Evolutionary conservation across 768 basidiomycete genomes (phyloP).

Genomic region (Rhodotorula babjevae): DNA sequence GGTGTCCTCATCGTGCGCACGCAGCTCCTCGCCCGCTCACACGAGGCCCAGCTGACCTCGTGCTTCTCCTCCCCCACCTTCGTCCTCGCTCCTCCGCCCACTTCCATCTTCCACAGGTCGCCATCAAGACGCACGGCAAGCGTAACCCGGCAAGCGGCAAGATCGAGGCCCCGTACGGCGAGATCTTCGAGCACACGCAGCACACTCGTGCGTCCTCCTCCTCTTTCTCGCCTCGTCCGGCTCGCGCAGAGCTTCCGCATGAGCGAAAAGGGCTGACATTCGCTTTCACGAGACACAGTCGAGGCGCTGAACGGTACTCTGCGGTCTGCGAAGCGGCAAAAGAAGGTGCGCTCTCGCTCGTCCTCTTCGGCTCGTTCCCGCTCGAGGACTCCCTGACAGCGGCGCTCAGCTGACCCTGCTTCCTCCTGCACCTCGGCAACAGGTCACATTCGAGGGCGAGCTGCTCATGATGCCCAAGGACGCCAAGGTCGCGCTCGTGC

Average conservation of each 20-base stretch:
- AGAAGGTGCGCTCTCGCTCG: conserved; percentile 17
- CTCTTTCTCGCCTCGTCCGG: no score
- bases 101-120: not conserved
- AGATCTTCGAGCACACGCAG: conserved; percentile 19
- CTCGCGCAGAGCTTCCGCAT: no score
- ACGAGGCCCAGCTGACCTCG: not conserved
- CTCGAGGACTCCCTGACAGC: not conserved
- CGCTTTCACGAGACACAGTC: not conserved
- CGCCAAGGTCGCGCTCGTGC: conserved; percentile 13
- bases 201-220: conserved; percentile 6
- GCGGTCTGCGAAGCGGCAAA: conserved; percentile 33
- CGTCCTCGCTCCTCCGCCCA: no score
- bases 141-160: not conserved
- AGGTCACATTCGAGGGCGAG: conserved; percentile 28
- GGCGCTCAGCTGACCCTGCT: no score
- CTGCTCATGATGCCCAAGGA: conserved; percentile 38
- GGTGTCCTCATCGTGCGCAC: conserved; percentile 14
- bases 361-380: no score
- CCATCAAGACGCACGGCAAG: conserved; percentile 26
- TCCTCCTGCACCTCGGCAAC: not conserved
- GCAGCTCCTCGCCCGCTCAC: not conserved
- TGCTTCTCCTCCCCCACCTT: no score
- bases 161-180: conserved; percentile 16
- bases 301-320: conserved; percentile 37
- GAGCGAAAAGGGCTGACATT: no score